A percentile compares a stretch with the other conserved stretches of the same genome.
phyloP scores from a whole-genome alignment of 2,329 filamentous ascomycete species.

The Neoscytalidium dimidiatum region DNA sequence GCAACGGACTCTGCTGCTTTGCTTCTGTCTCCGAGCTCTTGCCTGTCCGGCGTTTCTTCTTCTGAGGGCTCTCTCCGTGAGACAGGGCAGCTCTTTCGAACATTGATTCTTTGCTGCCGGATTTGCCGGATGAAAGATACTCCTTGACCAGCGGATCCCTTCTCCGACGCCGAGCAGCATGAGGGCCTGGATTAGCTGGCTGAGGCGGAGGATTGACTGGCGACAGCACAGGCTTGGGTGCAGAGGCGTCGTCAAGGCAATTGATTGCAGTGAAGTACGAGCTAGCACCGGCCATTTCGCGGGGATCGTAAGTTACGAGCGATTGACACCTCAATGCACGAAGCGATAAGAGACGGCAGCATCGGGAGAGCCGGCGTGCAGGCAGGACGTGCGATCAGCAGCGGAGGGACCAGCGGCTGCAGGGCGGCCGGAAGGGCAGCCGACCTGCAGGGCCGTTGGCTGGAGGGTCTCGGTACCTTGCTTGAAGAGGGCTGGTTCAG shows the following conservation, averaged over 20 bases:
- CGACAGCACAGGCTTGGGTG: neutral
- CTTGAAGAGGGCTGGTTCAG: neutral
- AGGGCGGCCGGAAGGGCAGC: neutral
- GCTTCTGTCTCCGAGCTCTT: neutral
- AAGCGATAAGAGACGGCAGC: too few species aligned
- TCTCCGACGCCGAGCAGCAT: neutral
- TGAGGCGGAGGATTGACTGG: too few species aligned
- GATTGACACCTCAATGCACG: too few species aligned
- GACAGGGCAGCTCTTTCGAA: conserved; percentile 13
- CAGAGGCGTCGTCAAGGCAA: neutral
- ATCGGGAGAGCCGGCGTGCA: neutral
- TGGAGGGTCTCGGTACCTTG: neutral
- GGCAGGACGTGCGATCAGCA: neutral
- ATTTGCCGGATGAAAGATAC: conserved; percentile 3
- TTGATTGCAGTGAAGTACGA: conserved; percentile 13
- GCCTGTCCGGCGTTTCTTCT: neutral
- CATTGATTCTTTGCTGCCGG: neutral
- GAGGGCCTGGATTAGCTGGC: neutral
- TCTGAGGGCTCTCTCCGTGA: neutral
- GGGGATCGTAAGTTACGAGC: too few species aligned
- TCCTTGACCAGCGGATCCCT: conserved; percentile 2
- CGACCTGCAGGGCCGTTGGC: neutral
- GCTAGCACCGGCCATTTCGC: neutral
- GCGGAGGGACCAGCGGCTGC: neutral
- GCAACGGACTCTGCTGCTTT: too few species aligned